Evolutionary conservation across 345 rosid species (phyloP).

Genomic region (Salix brachista): DNA sequence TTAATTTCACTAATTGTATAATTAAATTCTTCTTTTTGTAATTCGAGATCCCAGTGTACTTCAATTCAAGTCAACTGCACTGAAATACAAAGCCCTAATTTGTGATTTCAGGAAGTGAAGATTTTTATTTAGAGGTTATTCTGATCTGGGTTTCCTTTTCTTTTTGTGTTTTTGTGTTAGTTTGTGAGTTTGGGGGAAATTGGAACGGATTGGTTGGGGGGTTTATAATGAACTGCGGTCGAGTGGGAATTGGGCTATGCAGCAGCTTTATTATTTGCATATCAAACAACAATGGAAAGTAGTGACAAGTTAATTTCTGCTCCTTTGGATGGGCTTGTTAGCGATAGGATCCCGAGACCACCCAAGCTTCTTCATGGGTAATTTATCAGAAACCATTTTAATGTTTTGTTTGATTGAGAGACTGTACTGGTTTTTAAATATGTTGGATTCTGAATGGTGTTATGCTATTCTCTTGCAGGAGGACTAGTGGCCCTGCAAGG

Average conservation of each 20-base stretch:
- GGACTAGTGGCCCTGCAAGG: slow-evolving; percentile 94
- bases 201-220: slow-evolving; percentile 19
- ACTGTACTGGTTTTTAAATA: not conserved
- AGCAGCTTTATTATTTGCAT: slow-evolving; percentile 26
- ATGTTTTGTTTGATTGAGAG: not conserved
- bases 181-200: slow-evolving; percentile 22
- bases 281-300: slow-evolving; percentile 67
- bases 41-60: not conserved
- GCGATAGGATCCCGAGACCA: slow-evolving; percentile 42
- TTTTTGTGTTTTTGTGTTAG: slow-evolving; percentile 13
- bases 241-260: slow-evolving; percentile 54
- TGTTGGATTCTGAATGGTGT: not conserved
- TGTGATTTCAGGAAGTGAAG: not conserved
- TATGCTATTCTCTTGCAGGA: slow-evolving; percentile 36
- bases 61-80: not conserved
- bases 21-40: not conserved
- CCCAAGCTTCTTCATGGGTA: slow-evolving; percentile 73
- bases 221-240: slow-evolving; percentile 42
- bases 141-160: not conserved
- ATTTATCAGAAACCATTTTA: not conserved
- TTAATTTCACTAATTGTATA: not conserved
- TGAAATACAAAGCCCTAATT: not conserved
- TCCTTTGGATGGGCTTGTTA: slow-evolving; percentile 56
- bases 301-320: slow-evolving; percentile 53
- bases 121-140: not conserved